Percentiles rank a stretch among this genome's conserved stretches.
These are phyloP conservation scores for Cucumis hystrix DNA, from an alignment of 306 rosid species.

Conservation along the genomic window DNA sequence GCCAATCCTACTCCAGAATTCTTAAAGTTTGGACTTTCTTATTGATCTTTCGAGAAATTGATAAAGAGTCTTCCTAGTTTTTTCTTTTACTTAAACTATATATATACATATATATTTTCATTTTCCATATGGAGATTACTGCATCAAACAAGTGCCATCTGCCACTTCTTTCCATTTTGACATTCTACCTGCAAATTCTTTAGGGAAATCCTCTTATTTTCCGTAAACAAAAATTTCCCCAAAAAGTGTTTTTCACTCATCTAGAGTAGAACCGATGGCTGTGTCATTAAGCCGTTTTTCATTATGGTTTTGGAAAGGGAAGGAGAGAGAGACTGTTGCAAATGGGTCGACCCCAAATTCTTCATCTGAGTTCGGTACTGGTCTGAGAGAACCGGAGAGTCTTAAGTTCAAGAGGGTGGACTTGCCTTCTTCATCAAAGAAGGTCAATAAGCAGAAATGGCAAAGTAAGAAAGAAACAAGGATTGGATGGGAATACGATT, in stretches of 20 bases:
- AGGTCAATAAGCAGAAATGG: constrained; percentile 59
- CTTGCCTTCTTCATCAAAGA: constrained; percentile 31
- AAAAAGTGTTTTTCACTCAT: constrained; percentile 10
- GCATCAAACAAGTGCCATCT: constrained; percentile 63
- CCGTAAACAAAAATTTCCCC: constrained; percentile 13
- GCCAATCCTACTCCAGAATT: not conserved
- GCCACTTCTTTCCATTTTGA: constrained; percentile 11
- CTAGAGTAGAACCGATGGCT: constrained; percentile 32
- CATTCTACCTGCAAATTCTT: constrained; percentile 16
- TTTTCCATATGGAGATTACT: constrained; percentile 48
- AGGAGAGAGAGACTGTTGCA: constrained; percentile 48
- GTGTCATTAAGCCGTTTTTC: constrained; percentile 63
- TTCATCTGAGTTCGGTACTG: constrained; percentile 33
- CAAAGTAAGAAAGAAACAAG: constrained; percentile 60
- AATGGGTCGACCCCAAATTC: constrained; percentile 36
- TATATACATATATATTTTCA: constrained; percentile 13
- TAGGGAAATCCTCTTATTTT: constrained; percentile 6
- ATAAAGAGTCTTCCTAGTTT: not conserved
- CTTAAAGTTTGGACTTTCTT: not conserved
- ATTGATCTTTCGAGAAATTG: not conserved
- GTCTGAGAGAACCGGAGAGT: constrained; percentile 41
- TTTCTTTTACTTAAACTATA: not conserved
- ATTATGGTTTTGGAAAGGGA: constrained; percentile 63
- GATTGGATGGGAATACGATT: constrained; percentile 60
- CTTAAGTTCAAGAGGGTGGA: constrained; percentile 50